These are phyloP conservation scores for Scheffersomyces lignicola DNA, from an alignment of 1,139 yeast species.

Conservation along the genomic window DNA sequence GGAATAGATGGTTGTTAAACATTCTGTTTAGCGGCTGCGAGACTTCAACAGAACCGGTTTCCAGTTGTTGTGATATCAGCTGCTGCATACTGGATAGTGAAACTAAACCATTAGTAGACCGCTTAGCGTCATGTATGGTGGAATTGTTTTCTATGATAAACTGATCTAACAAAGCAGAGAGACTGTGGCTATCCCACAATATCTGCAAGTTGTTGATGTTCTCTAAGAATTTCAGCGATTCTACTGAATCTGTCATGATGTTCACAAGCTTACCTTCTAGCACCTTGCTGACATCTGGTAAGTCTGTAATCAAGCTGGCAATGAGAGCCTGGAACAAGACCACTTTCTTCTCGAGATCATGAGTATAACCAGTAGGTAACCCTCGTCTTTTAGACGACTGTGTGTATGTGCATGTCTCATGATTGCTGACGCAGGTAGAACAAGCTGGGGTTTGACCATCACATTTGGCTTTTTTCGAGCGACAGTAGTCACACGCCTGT, in stretches of 20 bases:
- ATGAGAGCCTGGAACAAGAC: conserved; percentile 18
- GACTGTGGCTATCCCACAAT: conserved; percentile 13
- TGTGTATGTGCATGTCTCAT: conserved; percentile 18
- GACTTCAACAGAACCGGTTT: neutral
- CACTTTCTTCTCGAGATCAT: conserved; percentile 21
- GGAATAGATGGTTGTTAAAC: conserved; percentile 6
- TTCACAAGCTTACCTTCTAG: conserved; percentile 9
- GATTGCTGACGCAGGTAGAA: conserved; percentile 16
- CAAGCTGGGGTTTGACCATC: conserved; percentile 23
- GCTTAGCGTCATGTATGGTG: conserved; percentile 12
- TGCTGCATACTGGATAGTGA: conserved; percentile 4
- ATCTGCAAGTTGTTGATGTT: conserved; percentile 10
- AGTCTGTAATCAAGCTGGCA: conserved; percentile 11
- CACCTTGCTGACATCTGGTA: conserved; percentile 3
- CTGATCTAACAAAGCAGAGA: conserved; percentile 12
- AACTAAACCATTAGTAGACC: conserved; percentile 7
- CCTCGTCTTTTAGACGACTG: conserved; percentile 22
- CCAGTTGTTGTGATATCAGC: conserved; percentile 3
- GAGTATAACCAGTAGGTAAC: conserved; percentile 24
- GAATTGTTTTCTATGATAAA: conserved; percentile 12
- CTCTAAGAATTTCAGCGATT: conserved; percentile 7
- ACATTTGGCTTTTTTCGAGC: conserved; percentile 24
- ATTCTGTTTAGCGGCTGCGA: neutral
- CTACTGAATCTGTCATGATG: conserved; percentile 8
- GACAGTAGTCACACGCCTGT: conserved; percentile 26